These are phyloP conservation scores for Citrus hindsii DNA, from an alignment of 345 rosid genomes.

Conservation along the genomic window DNA sequence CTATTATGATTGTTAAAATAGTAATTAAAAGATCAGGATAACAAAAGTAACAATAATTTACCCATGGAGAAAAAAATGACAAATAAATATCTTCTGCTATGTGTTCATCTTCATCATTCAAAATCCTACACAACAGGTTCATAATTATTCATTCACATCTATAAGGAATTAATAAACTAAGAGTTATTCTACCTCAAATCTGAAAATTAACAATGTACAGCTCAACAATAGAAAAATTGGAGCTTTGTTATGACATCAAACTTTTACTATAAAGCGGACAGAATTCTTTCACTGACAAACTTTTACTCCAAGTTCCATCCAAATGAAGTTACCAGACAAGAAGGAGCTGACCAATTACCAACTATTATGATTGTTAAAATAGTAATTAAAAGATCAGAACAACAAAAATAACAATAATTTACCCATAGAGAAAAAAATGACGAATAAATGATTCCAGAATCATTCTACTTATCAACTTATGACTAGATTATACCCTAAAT, in stretches of 20 bases:
- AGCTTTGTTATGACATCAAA: not conserved
- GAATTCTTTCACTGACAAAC: not conserved
- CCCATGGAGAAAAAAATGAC: not conserved
- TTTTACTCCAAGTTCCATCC: not conserved
- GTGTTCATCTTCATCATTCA: slow-evolving; percentile 56
- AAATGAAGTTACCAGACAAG: not conserved
- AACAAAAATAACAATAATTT: not conserved
- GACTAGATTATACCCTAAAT: not conserved
- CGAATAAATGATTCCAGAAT: not conserved
- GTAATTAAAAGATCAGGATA: not conserved
- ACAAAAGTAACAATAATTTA: not conserved
- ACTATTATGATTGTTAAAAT: not conserved
- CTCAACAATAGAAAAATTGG: not conserved
- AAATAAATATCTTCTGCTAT: slow-evolving; percentile 33
- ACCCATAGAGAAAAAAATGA: not conserved
- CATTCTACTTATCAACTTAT: not conserved
- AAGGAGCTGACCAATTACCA: not conserved
- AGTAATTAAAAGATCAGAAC: not conserved
- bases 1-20: not conserved
- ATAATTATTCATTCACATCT: not conserved
- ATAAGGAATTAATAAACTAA: not conserved
- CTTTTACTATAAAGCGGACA: not conserved
- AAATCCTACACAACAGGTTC: slow-evolving; percentile 41
- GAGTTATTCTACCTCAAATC: not conserved
- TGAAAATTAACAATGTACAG: not conserved